These are phyloP conservation scores for Candida ovalis DNA, from an alignment of 805 yeast species.

Conservation along the genomic window DNA sequence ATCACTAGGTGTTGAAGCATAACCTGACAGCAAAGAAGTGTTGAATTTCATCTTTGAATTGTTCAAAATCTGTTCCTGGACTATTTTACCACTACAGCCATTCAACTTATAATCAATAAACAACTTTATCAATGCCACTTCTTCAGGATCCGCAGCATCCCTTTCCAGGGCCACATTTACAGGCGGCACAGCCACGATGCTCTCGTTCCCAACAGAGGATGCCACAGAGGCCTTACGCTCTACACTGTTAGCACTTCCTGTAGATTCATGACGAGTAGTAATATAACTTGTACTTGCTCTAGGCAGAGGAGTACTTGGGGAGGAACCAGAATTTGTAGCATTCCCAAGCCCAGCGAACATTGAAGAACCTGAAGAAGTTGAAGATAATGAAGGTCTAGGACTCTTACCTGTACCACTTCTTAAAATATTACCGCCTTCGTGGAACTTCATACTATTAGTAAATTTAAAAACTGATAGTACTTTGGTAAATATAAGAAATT, in stretches of 20 bases:
- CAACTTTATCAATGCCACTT: constrained; percentile 22
- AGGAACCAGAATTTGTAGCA: neutral
- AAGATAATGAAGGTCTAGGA: neutral
- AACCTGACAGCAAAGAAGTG: too few relatives aligned
- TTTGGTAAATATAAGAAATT: constrained; percentile 21
- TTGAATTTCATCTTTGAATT: neutral
- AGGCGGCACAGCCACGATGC: neutral
- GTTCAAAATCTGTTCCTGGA: constrained; percentile 12
- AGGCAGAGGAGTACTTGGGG: neutral
- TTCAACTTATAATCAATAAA: constrained; percentile 31
- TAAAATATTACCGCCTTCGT: neutral
- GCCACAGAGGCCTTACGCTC: neutral
- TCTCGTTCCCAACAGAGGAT: neutral
- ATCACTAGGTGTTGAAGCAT: neutral
- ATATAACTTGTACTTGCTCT: neutral
- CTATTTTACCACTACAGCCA: constrained; percentile 23
- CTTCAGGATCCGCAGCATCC: constrained; percentile 8
- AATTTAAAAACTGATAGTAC: constrained; percentile 17
- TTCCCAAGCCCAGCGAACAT: neutral
- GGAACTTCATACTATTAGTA: constrained; percentile 11
- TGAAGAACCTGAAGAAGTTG: neutral
- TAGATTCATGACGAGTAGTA: neutral
- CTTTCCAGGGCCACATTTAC: neutral
- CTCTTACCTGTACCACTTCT: neutral
- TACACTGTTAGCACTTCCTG: neutral